Conservation (phyloP, 768 basidiomycete species). For the Omphalotus guepiniiformis region DNA sequence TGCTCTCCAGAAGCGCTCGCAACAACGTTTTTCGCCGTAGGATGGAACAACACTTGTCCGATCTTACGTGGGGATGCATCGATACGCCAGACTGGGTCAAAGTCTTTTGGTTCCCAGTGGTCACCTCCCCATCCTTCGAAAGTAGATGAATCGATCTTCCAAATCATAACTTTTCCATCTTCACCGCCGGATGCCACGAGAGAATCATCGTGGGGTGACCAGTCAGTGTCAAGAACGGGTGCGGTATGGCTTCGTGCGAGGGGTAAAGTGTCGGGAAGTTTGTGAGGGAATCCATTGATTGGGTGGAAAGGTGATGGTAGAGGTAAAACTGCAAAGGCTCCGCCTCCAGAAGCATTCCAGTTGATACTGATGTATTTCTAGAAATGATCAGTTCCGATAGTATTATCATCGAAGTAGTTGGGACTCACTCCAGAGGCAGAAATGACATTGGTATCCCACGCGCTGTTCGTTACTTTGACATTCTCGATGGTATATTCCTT, state of each 20-base stretch:
- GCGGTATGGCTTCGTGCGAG: constrained; percentile 85
- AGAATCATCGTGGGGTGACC: constrained; percentile 91
- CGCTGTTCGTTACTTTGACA: constrained; percentile 80
- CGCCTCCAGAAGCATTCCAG: constrained; percentile 91
- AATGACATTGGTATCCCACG: constrained; percentile 95
- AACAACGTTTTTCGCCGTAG: constrained; percentile 82
- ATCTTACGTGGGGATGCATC: constrained; percentile 83
- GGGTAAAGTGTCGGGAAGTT: constrained; percentile 89
- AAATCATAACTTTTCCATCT: constrained; percentile 90
- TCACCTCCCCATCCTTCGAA: constrained; percentile 89
- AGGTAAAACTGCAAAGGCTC: constrained; percentile 93
- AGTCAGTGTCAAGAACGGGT: constrained; percentile 90
- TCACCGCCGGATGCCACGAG: constrained; percentile 91
- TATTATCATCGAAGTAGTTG: constrained; percentile 1
- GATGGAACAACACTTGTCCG: constrained; percentile 93
- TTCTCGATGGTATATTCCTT: constrained; percentile 81
- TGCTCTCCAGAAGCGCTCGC: constrained; percentile 82
- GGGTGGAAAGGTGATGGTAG: constrained; percentile 67
- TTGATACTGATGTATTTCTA: constrained; percentile 88
- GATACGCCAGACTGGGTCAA: constrained; percentile 81
- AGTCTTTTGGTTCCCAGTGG: constrained; percentile 75
- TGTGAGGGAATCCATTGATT: constrained; percentile 56
- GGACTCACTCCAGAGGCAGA: constrained; percentile 74
- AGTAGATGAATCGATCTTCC: constrained; percentile 64
- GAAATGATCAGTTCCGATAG: constrained; percentile 11